A percentile compares a stretch with the other conserved stretches of the same genome.
Evolutionary conservation across 805 yeast species (phyloP).

Genomic region (Hemisphaericaspora nanyangensis): DNA sequence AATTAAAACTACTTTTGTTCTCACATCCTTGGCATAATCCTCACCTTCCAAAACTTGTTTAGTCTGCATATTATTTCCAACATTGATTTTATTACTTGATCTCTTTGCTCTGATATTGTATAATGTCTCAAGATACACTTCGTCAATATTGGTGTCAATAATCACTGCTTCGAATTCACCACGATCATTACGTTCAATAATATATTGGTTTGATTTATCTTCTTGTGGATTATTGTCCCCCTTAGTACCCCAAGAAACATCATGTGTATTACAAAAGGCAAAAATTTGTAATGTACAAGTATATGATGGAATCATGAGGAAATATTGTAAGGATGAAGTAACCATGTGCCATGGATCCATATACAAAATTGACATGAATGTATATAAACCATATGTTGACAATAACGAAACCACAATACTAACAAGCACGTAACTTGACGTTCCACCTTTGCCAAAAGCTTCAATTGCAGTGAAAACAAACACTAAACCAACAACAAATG

Average conservation of each 20-base stretch:
- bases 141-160: slow-evolving; percentile 79
- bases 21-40: slow-evolving; percentile 91
- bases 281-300: slow-evolving; percentile 91
- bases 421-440: slow-evolving; percentile 48
- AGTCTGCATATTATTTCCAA: slow-evolving; percentile 28
- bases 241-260: slow-evolving; percentile 98
- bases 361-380: slow-evolving; percentile 76
- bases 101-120: slow-evolving; percentile 70
- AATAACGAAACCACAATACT: slow-evolving; percentile 80
- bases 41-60: slow-evolving; percentile 41
- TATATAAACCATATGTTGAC: slow-evolving; percentile 90
- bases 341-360: slow-evolving; percentile 96
- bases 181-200: slow-evolving; percentile 71
- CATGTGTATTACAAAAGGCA: slow-evolving; percentile 97
- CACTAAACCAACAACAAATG: slow-evolving; percentile 76
- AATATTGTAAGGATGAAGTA: slow-evolving; percentile 84
- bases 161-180: slow-evolving; percentile 80
- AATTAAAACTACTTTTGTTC: slow-evolving; percentile 92
- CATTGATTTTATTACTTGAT: slow-evolving; percentile 46
- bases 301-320: slow-evolving; percentile 84
- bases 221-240: slow-evolving; percentile 75
- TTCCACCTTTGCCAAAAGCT: slow-evolving; percentile 36
- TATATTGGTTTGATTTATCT: slow-evolving; percentile 73
- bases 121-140: slow-evolving; percentile 72
- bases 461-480: slow-evolving; percentile 60